Evolutionary conservation across 768 basidiomycete genomes (phyloP), one percentile per base, ranked within the genome.

Genomic region (Mycena epipterygia): DNA sequence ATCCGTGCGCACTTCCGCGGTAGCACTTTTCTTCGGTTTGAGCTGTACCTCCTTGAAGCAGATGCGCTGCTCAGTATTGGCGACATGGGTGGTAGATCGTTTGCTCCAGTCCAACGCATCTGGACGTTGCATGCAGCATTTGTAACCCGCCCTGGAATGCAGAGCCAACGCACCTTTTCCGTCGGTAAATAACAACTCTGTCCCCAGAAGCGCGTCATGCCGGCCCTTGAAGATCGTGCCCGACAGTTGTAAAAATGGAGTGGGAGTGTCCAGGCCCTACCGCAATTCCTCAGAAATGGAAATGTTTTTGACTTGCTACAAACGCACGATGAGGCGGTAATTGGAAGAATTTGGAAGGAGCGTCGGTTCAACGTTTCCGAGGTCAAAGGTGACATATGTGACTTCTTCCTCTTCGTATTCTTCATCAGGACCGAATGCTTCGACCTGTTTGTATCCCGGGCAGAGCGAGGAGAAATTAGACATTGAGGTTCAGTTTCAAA

Each of bases 221-320:
- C 84, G 81, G 0, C 94, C 94, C 78, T 90, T 90, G 71, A 95
- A 85, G 23, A 94, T 84, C 1, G 92, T 91, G 2, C 93, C 93
- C 6, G 91, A 90, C 0, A 95, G 84, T 73, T 95, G 94, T 25
- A 95, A 79, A 72, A 89, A 94, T 0, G 94, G 94, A 0, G 89
- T 91, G 0, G 92, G 88, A 0, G 92, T 92, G 76, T 95, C 93
- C 27, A 95, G 78, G 1, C 93, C 94, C 94, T 93, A 72, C 19
- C 65, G 30, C 55, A 13, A 55, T 16, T 9, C 27, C 59, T 41
- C 52, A 58, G 61, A 30, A 52, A 13, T 21, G 27, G 8, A 49
- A 25, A 33, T 13, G 25, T 8, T 30, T 17, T 21, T 21, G 14
- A 8, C 14, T 21, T 48, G 30, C 29, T 29, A n/a, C n/a, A n/a